phyloP scores from a whole-genome alignment of 108 stramenopile species.

The Hondaea fermentalgiana region DNA sequence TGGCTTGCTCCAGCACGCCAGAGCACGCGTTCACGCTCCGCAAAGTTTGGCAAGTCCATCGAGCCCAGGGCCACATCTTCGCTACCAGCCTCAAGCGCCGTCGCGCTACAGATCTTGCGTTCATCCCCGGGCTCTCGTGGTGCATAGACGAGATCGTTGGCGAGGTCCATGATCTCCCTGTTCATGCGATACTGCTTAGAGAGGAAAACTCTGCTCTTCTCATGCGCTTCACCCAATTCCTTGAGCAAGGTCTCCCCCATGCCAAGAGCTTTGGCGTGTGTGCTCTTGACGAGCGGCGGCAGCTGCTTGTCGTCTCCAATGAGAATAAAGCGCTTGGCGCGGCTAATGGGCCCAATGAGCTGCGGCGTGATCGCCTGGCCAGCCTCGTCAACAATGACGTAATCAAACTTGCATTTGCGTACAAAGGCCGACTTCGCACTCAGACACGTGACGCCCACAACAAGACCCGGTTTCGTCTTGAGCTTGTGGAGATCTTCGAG shows the following conservation, averaged over 20 bases:
- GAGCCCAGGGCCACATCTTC: background rate
- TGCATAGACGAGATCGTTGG: slow-evolving; percentile 50
- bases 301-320: slow-evolving; percentile 97
- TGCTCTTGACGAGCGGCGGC: slow-evolving; percentile 77
- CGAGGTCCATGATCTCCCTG: slow-evolving; percentile 72
- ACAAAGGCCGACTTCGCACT: background rate
- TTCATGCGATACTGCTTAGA: slow-evolving; percentile 93
- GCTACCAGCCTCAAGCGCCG: background rate
- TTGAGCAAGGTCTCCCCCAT: slow-evolving; percentile 77
- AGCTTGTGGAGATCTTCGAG: background rate
- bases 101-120: background rate
- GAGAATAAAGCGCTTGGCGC: slow-evolving; percentile 74
- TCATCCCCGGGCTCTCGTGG: background rate
- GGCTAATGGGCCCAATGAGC: slow-evolving; percentile 69
- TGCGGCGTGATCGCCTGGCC: slow-evolving; percentile 90
- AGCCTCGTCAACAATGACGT: slow-evolving; percentile 95
- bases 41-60: background rate
- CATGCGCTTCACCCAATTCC: slow-evolving; percentile 70
- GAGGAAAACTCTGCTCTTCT: slow-evolving; percentile 59
- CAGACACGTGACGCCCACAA: background rate
- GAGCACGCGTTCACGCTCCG: background rate
- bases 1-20: background rate
- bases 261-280: slow-evolving; percentile 59
- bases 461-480: background rate
- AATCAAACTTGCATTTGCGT: slow-evolving; percentile 69